phyloP scores from a whole-genome alignment of 805 yeast species.

The Debaryomyces tyrocola region DNA sequence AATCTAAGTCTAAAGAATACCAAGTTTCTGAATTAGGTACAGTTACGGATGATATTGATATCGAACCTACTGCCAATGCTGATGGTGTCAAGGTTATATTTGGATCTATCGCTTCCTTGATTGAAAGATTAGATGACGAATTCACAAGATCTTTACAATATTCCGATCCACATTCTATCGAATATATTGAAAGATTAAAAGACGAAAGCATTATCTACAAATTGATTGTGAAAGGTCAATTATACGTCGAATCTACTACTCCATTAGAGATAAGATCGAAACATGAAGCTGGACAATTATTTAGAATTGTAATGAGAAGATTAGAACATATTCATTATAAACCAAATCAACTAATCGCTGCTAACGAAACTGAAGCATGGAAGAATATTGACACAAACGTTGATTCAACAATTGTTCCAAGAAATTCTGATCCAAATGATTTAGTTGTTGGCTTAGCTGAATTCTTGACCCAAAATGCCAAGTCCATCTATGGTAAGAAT shows the following conservation, averaged over 20 bases:
- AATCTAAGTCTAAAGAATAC: slow-evolving; percentile 53
- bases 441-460: slow-evolving; percentile 67
- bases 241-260: slow-evolving; percentile 71
- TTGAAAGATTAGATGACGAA: slow-evolving; percentile 95
- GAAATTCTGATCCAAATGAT: slow-evolving; percentile 36
- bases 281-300: slow-evolving; percentile 56
- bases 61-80: slow-evolving; percentile 58
- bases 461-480: slow-evolving; percentile 64
- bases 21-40: slow-evolving; percentile 76
- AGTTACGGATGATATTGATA: slow-evolving; percentile 68
- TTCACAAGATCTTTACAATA: slow-evolving; percentile 82
- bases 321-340: slow-evolving; percentile 92
- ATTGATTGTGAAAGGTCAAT: slow-evolving; percentile 79
- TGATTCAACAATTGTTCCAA: slow-evolving; percentile 28
- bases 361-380: slow-evolving; percentile 81
- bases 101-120: slow-evolving; percentile 83
- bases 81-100: slow-evolving; percentile 69
- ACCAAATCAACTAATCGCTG: slow-evolving; percentile 69
- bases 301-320: slow-evolving; percentile 78
- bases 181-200: slow-evolving; percentile 84
- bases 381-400: slow-evolving; percentile 36
- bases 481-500: slow-evolving; percentile 69
- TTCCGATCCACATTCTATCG: slow-evolving; percentile 93
- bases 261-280: slow-evolving; percentile 39
- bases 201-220: slow-evolving; percentile 80